phyloP scores from a whole-genome alignment of 1,284 basidiomycete species.

The Melampsora medusae region DNA sequence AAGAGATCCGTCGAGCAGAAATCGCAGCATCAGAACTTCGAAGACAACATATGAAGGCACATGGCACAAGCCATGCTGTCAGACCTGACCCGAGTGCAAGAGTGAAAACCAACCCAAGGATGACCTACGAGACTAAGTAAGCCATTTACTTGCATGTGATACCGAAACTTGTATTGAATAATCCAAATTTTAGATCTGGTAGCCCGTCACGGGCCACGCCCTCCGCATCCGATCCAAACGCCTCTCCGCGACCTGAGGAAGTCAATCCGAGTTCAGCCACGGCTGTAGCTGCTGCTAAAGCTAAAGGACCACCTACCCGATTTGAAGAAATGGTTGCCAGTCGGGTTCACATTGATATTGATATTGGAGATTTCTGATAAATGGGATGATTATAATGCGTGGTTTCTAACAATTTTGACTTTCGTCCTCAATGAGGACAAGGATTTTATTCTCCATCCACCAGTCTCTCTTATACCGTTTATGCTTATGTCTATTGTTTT shows the following conservation, averaged over 20 bases:
- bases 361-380: conserved; percentile 36
- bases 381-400: not conserved
- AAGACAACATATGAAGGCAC: conserved; percentile 60
- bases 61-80: conserved; percentile 16
- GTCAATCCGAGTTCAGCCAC: conserved; percentile 5
- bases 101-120: conserved; percentile 29
- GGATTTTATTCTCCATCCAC: no score
- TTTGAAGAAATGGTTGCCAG: conserved; percentile 41
- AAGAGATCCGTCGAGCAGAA: conserved; percentile 74
- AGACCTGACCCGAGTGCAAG: conserved; percentile 28
- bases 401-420: no score
- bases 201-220: not conserved
- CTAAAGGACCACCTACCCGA: conserved; percentile 7
- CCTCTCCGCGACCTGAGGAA: not conserved
- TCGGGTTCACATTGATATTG: conserved; percentile 38
- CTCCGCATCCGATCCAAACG: not conserved
- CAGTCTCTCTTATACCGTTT: no score
- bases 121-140: conserved; percentile 37
- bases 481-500: no score
- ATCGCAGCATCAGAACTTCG: conserved; percentile 62
- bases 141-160: not conserved
- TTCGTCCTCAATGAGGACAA: no score
- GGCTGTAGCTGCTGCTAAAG: not conserved
- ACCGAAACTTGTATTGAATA: not conserved
- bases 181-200: not conserved